Percentiles rank a stretch among this genome's conserved stretches.
Conservation (phyloP, 257 asterid species). For the Jaltomata sinuosa region DNA sequence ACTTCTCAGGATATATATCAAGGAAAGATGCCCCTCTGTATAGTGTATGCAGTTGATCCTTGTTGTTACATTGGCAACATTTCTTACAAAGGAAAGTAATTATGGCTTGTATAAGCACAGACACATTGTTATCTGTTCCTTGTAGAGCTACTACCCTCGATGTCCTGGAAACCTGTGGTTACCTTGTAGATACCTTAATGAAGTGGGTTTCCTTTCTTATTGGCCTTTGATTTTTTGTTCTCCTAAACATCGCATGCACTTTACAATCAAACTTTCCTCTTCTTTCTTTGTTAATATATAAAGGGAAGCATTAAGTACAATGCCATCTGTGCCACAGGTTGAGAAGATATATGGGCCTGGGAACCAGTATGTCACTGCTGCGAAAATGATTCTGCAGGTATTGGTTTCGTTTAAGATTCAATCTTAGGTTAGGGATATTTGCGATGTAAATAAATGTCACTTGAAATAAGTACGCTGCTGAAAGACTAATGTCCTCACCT, state of each 20-base stretch:
- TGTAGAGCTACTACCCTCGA: not conserved
- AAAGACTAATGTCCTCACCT: conserved; percentile 10
- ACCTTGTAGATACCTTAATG: not conserved
- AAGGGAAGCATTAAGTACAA: not conserved
- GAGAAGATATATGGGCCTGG: conserved; percentile 98
- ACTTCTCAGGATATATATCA: not conserved
- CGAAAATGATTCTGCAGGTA: conserved; percentile 97
- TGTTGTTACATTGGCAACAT: not conserved
- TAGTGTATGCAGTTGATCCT: not conserved
- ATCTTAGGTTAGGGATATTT: not conserved
- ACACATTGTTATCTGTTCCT: not conserved
- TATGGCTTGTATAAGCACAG: not conserved
- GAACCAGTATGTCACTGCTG: conserved; percentile 97
- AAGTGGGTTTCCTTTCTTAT: not conserved
- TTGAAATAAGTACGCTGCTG: not conserved
- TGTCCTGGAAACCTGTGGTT: not conserved
- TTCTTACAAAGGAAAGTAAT: not conserved
- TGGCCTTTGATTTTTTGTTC: not conserved
- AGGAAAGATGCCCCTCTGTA: not conserved
- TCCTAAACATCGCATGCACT: not conserved
- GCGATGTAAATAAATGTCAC: not conserved
- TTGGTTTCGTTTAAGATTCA: not conserved
- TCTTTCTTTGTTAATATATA: conserved; percentile 1
- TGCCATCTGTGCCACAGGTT: conserved; percentile 47
- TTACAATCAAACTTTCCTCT: not conserved